Evolutionary conservation across 768 basidiomycete genomes (phyloP).

Genomic region (Rhodotorula paludigena): DNA sequence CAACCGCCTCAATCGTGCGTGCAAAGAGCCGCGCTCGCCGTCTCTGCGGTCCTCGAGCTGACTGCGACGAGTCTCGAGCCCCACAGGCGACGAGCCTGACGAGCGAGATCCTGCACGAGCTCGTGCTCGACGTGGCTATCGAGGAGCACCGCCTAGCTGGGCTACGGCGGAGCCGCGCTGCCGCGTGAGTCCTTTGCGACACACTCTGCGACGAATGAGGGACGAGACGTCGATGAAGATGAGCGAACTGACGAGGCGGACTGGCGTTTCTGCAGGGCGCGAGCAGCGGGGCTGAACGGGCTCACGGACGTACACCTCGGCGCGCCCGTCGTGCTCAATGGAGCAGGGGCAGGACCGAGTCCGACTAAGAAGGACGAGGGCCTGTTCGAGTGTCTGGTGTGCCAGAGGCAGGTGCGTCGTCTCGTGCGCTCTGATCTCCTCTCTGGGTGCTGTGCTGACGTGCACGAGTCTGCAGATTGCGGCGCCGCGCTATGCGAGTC

Average conservation of each 20-base stretch:
- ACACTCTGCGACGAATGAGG: background rate
- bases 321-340: background rate
- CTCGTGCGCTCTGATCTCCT: background rate
- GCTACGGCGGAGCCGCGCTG: background rate
- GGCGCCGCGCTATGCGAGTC: conserved; percentile 31
- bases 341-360: background rate
- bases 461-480: too few relatives aligned
- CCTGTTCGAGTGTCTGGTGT: conserved; percentile 26
- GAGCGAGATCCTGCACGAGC: conserved; percentile 16
- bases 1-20: background rate
- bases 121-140: conserved; percentile 25
- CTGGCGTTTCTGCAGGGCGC: background rate
- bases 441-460: too few relatives aligned
- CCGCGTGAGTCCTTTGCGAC: background rate
- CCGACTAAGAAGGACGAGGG: conserved; percentile 37
- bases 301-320: too few relatives aligned
- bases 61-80: too few relatives aligned
- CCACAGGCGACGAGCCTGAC: conserved; percentile 3
- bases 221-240: background rate
- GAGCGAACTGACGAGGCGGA: background rate
- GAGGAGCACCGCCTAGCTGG: conserved; percentile 21
- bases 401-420: conserved; percentile 3
- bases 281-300: background rate
- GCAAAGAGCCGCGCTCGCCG: background rate
- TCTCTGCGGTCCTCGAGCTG: background rate